Conservation (phyloP, 495 filamentous ascomycete genomes). For the Penicillium cosmopolitanum region DNA sequence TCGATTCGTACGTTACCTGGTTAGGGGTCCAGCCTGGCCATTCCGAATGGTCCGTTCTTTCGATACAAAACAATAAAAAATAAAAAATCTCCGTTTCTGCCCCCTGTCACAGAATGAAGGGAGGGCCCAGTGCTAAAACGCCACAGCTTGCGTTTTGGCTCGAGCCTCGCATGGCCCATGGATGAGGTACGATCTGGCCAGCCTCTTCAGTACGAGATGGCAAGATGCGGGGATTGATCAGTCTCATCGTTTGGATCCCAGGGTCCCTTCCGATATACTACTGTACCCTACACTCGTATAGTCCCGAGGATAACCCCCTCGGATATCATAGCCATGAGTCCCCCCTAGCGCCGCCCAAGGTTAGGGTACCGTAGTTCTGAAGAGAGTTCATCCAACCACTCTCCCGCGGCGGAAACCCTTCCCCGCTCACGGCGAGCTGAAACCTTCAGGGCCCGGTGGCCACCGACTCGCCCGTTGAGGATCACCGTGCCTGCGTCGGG, state of each 20-base stretch:
- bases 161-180: constrained; percentile 5
- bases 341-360: background rate
- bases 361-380: background rate
- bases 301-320: background rate
- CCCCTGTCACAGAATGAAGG: constrained; percentile 7
- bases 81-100: constrained; percentile 5
- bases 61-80: constrained; percentile 7
- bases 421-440: constrained; percentile 8
- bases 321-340: background rate
- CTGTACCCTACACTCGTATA: background rate
- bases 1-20: constrained; percentile 23
- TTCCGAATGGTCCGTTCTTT: constrained; percentile 29
- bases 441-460: constrained; percentile 28
- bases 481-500: constrained; percentile 27
- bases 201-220: background rate
- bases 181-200: constrained; percentile 8
- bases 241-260: constrained; percentile 1
- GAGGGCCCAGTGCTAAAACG: background rate
- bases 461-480: constrained; percentile 24
- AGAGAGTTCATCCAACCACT: constrained; percentile 9
- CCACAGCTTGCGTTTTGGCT: constrained; percentile 5
- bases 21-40: constrained; percentile 18
- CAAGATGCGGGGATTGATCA: background rate
- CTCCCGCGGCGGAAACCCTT: constrained; percentile 2
- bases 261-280: background rate